Percentiles rank a stretch among this genome's conserved stretches.
phyloP scores from a whole-genome alignment of 2,329 filamentous ascomycete species.

The Verticillium alfalfae region DNA sequence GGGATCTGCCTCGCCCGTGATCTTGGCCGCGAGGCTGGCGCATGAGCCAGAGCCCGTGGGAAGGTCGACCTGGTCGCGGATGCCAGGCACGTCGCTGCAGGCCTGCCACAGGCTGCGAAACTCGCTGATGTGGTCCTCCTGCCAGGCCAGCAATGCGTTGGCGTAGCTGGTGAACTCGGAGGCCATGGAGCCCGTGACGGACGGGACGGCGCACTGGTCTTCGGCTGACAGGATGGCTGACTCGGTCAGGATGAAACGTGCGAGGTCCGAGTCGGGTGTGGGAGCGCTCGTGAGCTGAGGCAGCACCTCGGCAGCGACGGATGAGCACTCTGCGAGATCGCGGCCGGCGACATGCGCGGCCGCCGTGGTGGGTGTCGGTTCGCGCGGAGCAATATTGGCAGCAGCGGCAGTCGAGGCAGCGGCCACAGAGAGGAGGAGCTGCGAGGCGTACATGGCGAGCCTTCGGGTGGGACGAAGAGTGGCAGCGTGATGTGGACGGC shows the following conservation, averaged over 20 bases:
- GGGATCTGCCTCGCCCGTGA: slow-evolving; percentile 3
- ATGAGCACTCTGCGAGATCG: slow-evolving; percentile 7
- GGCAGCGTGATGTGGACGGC: too few relatives aligned
- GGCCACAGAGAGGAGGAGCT: not conserved
- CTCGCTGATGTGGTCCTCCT: slow-evolving; percentile 9
- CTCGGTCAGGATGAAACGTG: slow-evolving; percentile 15
- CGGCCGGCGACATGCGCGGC: slow-evolving; percentile 5
- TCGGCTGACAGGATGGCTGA: slow-evolving; percentile 9
- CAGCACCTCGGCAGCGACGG: slow-evolving; percentile 12
- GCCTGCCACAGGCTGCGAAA: slow-evolving; percentile 15
- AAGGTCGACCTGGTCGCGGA: slow-evolving; percentile 1
- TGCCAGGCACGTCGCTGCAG: slow-evolving; percentile 20
- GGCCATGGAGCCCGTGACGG: slow-evolving; percentile 18
- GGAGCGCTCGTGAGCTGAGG: slow-evolving; percentile 15
- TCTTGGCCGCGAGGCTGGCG: slow-evolving; percentile 7
- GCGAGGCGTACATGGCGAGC: not conserved
- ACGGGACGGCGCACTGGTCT: slow-evolving; percentile 17
- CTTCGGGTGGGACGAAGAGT: too few relatives aligned
- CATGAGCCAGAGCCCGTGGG: slow-evolving; percentile 5
- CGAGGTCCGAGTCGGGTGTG: slow-evolving; percentile 11
- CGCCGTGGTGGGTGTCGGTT: not conserved
- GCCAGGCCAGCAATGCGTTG: slow-evolving; percentile 15
- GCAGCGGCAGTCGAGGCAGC: not conserved
- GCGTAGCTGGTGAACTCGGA: slow-evolving; percentile 18
- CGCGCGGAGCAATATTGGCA: not conserved